Conservation (phyloP, 257 asterid genomes). For the Fraxinus cuspidata region DNA sequence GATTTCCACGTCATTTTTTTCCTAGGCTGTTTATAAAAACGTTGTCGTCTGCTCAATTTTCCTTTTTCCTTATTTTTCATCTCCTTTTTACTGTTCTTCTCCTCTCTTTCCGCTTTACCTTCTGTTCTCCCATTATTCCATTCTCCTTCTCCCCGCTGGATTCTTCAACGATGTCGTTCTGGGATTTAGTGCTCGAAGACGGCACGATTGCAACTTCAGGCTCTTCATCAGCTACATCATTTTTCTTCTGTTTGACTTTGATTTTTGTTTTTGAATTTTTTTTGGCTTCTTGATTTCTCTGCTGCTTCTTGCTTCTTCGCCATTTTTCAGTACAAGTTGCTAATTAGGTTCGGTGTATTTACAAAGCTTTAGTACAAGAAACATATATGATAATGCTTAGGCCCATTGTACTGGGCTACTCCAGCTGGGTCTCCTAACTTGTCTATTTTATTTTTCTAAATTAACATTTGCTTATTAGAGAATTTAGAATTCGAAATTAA, state of each 20-base stretch:
- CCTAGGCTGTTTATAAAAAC: no score
- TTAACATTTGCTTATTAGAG: no score
- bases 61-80: conserved; percentile 23
- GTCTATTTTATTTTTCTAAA: no score
- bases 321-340: conserved; percentile 22
- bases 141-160: conserved; percentile 28
- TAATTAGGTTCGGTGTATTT: neutral
- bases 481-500: no score
- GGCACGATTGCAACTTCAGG: conserved; percentile 25
- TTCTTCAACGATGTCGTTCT: conserved; percentile 24
- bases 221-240: conserved; percentile 31
- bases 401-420: no score
- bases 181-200: conserved; percentile 30
- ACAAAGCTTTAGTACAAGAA: neutral
- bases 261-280: conserved; percentile 22
- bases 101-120: neutral
- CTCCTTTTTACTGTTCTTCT: conserved; percentile 16
- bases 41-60: no score
- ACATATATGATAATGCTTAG: no score
- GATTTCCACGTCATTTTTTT: no score
- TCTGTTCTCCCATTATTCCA: conserved; percentile 20
- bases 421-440: no score
- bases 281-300: conserved; percentile 16
- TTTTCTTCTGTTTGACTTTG: conserved; percentile 13
- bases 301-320: conserved; percentile 38